Conservation (phyloP, 345 rosid genomes). For the Leavenworthia alabamica region DNA sequence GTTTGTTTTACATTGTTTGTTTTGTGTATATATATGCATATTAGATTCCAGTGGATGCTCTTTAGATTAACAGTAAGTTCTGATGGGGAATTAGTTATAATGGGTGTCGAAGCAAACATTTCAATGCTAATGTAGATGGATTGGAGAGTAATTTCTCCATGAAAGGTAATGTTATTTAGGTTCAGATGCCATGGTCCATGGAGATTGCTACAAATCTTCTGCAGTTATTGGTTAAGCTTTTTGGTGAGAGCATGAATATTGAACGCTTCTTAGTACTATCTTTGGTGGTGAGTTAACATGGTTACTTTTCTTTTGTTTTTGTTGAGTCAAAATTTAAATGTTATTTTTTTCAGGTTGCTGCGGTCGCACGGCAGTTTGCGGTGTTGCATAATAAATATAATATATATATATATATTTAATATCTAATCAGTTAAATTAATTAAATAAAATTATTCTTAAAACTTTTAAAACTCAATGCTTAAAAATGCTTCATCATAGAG, state of each 20-base stretch:
- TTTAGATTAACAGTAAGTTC: background rate
- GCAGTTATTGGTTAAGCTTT: conserved; percentile 47
- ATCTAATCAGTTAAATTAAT: too few relatives aligned
- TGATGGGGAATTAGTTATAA: background rate
- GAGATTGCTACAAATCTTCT: conserved; percentile 65
- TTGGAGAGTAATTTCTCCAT: background rate
- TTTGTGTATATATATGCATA: background rate
- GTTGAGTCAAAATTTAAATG: background rate
- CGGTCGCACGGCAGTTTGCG: conserved; percentile 66
- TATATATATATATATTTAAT: too few relatives aligned
- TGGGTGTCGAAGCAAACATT: background rate
- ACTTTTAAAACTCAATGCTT: too few relatives aligned
- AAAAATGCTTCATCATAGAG: too few relatives aligned
- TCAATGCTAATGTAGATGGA: background rate
- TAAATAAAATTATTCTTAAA: too few relatives aligned
- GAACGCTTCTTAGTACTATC: conserved; percentile 45
- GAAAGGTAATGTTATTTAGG: conserved; percentile 37
- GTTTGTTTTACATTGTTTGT: background rate
- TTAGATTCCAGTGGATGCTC: background rate
- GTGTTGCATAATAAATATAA: conserved; percentile 69
- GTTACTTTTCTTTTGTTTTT: background rate
- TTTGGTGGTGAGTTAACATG: conserved; percentile 49
- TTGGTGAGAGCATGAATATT: conserved; percentile 33
- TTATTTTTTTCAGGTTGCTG: conserved; percentile 41
- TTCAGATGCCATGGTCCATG: conserved; percentile 62